Percentiles rank a stretch among this genome's conserved stretches.
Evolutionary conservation across 345 rosid species (phyloP).

Genomic region (Rhizophora mangle): DNA sequence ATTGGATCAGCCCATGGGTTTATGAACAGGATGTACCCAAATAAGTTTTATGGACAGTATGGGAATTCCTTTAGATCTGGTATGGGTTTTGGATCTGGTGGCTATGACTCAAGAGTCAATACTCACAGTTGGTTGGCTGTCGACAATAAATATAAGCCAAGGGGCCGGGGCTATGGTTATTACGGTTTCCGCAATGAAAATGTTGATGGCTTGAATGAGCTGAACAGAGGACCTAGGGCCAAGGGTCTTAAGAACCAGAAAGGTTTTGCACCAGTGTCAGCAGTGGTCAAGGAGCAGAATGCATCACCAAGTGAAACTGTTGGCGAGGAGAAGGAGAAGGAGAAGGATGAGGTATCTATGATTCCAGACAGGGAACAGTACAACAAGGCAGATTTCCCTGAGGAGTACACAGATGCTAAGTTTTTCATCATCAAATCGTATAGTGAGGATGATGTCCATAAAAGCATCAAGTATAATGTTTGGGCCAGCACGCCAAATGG

Average conservation of each 20-base stretch:
- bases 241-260: slow-evolving; percentile 8
- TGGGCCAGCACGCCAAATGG: slow-evolving; percentile 12
- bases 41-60: background rate
- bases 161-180: slow-evolving; percentile 10
- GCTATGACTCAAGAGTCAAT: slow-evolving; percentile 1
- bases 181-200: slow-evolving; percentile 5
- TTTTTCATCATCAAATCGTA: slow-evolving; percentile 13
- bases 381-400: slow-evolving; percentile 5
- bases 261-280: background rate
- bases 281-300: slow-evolving; percentile 11
- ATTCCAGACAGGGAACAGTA: slow-evolving; percentile 5
- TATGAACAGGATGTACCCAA: background rate
- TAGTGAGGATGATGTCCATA: slow-evolving; percentile 11
- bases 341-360: background rate
- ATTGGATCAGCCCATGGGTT: background rate
- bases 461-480: slow-evolving; percentile 15
- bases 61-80: slow-evolving; percentile 1
- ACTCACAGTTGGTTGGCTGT: slow-evolving; percentile 4
- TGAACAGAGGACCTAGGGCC: slow-evolving; percentile 1
- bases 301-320: background rate
- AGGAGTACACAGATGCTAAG: slow-evolving; percentile 9
- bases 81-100: slow-evolving; percentile 1
- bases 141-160: slow-evolving; percentile 5
- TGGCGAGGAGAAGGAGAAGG: slow-evolving; percentile 3
- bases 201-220: slow-evolving; percentile 1